Conservation (phyloP, 176 grass and related monocot species). For the Lolium multiflorum region DNA sequence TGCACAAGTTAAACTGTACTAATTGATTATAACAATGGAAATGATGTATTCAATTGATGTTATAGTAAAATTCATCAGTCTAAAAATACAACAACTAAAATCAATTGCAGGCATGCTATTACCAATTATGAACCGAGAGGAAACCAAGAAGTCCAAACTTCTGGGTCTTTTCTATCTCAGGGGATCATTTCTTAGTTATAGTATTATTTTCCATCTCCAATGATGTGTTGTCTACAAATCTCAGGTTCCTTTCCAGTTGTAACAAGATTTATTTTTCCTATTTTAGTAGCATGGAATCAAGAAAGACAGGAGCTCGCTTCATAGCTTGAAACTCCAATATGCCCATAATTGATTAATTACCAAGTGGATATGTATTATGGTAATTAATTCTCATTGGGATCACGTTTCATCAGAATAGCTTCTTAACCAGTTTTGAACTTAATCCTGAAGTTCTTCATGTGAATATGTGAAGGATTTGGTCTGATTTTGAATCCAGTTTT, state of each 20-base stretch:
- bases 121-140: slow-evolving; percentile 85
- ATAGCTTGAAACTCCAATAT: too few relatives aligned
- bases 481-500: background rate
- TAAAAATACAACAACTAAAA: slow-evolving; percentile 6
- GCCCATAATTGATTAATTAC: background rate
- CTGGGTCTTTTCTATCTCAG: slow-evolving; percentile 81
- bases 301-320: background rate
- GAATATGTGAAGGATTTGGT: background rate
- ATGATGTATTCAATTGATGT: background rate
- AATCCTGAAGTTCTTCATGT: background rate
- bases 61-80: background rate
- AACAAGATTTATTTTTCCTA: slow-evolving; percentile 92
- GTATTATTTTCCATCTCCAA: slow-evolving; percentile 84
- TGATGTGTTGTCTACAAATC: slow-evolving; percentile 39
- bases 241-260: slow-evolving; percentile 72
- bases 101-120: background rate
- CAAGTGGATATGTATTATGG: background rate
- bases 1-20: slow-evolving; percentile 15
- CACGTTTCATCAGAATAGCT: background rate
- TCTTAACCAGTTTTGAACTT: background rate
- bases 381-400: background rate
- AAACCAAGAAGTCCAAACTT: slow-evolving; percentile 95
- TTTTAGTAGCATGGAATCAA: slow-evolving; percentile 80
- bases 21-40: background rate
- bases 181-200: slow-evolving; percentile 65